Base-by-base conservation (phyloP, 805 yeast genomes). In the Saccharomyces jurei region DNA sequence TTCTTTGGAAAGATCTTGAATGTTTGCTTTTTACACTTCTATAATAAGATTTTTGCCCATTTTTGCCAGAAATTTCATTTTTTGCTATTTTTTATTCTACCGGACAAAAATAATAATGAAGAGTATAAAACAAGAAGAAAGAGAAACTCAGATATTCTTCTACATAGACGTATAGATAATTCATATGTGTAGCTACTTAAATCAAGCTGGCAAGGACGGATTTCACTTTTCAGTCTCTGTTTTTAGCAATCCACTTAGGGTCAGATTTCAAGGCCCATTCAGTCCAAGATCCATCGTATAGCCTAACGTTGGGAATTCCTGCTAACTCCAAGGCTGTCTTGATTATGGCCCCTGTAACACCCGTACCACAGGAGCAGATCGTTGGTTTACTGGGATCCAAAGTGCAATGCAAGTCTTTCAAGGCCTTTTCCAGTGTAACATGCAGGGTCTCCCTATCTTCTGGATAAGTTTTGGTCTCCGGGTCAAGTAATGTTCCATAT, bases 281-380 rank as follows among this genome's bases (percentile, higher is more conserved):
- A 6, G 84, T 81, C 96, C 96, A 87, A 47, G 89, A 82, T 10
- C 96, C 99, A 63, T 94, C 99, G 62, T 87, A 87, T 25, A 87
- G 79, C 44, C 78, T 77, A 13, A 84, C 73, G 21, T 75, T 66
- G 46, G 73, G 68, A 30, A 75, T 72, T 0, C 82, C 83, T 10
- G 80, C 75, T n/a, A 72, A 64, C 54, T 82, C 83, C 46, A 87
- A 67, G 1, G 96, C 98, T 8, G 86, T 74, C 69, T 87, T 86
- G 49, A 92, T 77, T 46, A 94, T 83, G 58, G 92, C 89, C 0
- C 97, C 98, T 10, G 97, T 85, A 50, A 94, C 97, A 49, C 98
- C 99, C 0, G 97, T 86, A 29, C 98, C 99, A 68, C 99, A 94
- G 88, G 88, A 82, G 44, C 86, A 87, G 50, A 94, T 82, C 21